phyloP scores from a whole-genome alignment of 805 yeast species.

The Wickerhamiella bombiphila region DNA sequence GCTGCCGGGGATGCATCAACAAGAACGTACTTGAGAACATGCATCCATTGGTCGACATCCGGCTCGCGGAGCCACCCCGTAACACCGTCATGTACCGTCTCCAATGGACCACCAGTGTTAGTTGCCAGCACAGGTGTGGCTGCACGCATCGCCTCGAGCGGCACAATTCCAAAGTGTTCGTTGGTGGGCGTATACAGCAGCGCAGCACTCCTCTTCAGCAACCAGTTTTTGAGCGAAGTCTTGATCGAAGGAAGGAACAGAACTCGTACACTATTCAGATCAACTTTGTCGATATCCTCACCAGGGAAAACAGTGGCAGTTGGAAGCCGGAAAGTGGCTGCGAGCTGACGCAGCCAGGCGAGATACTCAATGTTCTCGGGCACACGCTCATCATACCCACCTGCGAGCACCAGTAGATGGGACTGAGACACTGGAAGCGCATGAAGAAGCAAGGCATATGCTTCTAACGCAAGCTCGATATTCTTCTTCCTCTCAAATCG shows the following conservation, averaged over 20 bases:
- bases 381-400: conserved; percentile 77
- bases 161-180: conserved; percentile 97
- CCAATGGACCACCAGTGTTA: conserved; percentile 86
- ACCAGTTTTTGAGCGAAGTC: conserved; percentile 44
- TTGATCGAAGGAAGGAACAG: conserved; percentile 73
- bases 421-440: conserved; percentile 20
- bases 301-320: conserved; percentile 29
- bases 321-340: conserved; percentile 32
- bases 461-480: conserved; percentile 56
- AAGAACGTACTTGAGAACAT: conserved; percentile 20
- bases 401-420: conserved; percentile 52
- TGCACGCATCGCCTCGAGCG: conserved; percentile 81
- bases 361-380: conserved; percentile 63
- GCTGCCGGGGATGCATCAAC: conserved; percentile 13
- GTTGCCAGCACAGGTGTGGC: conserved; percentile 77
- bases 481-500: conserved; percentile 82
- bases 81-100: conserved; percentile 40
- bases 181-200: conserved; percentile 77
- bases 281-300: conserved; percentile 11
- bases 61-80: conserved; percentile 28
- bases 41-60: conserved; percentile 24
- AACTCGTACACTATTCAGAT: conserved; percentile 29
- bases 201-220: conserved; percentile 42
- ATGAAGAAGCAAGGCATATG: conserved; percentile 37
- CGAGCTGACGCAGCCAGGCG: conserved; percentile 38